Evolutionary conservation across 2,329 filamentous ascomycete species (phyloP), one percentile per base, ranked within the genome.

Genomic region (Aureobasidium leucospermi): DNA sequence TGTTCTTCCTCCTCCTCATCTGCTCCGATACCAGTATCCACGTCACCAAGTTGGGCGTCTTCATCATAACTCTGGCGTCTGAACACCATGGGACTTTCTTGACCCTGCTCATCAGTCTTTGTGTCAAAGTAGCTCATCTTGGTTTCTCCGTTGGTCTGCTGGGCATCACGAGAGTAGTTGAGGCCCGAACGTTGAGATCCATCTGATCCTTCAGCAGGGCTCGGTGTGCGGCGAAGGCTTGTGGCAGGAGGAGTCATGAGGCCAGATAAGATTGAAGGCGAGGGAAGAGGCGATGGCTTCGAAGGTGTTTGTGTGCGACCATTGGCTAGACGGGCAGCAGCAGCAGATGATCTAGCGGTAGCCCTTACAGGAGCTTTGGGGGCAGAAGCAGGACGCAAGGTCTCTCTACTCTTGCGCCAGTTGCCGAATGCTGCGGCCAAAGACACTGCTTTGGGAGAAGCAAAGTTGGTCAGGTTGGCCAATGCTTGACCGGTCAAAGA

Each of bases 371-470:
- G 38, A 15, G 45, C 60, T 34, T 55, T 55, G 31, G 52, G 31
- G 16, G 23, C 39, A 32, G 60, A 29, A 2, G 39, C 23, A 15
- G 60, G 29, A 11, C 41, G 31, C 3, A 48, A 55, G 10, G 19
- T 42, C 16, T 56, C 58, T 38, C 47, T 48, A 67, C 68, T 10
- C 58, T 65, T 83, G 56, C 92, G 86, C 93, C 93, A 96, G 73
- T 87, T 96, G 48, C 90, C 92, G 84, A 92, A 96, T n/a, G 91
- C 93, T n/a, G 91, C 90, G n/a, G 90, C 90, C 28, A 96, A 88
- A 70, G 96, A 87, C 6, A 89, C 90, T 15, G 96, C 87, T 34
- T 90, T 86, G 4, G 92, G 93, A 2, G 90, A 88, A 10, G 89
- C 87, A 63, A 92, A 85, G 64, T 84, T 85, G 48, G 92, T 85